A percentile compares a stretch with the other conserved stretches of the same genome.
Conservation (phyloP, 2,329 filamentous ascomycete genomes). For the Arthrinium puccinioides region DNA sequence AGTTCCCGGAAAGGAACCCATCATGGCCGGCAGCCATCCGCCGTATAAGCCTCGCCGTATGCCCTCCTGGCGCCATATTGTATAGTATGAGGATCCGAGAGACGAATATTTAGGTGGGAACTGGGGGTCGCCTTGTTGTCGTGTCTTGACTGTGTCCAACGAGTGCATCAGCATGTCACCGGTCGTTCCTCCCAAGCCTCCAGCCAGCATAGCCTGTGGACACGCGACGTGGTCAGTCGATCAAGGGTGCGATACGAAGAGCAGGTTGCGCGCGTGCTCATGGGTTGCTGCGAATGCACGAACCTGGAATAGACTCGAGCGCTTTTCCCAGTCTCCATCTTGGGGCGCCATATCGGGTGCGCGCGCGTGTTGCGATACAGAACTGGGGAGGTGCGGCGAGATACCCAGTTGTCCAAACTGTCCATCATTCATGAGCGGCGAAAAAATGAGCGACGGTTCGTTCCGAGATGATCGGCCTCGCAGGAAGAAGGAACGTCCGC, state of each 20-base stretch:
- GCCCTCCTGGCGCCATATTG: slow-evolving; percentile 89
- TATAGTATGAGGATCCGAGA: slow-evolving; percentile 83
- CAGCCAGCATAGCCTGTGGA: slow-evolving; percentile 82
- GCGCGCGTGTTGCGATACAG: slow-evolving; percentile 9
- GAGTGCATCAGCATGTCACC: slow-evolving; percentile 99
- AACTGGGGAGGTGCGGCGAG: slow-evolving; percentile 20
- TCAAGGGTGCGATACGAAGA: not conserved
- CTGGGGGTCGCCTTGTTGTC: slow-evolving; percentile 93
- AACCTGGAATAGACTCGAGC: slow-evolving; percentile 60
- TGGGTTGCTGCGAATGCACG: slow-evolving; percentile 25
- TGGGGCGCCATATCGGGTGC: slow-evolving; percentile 21
- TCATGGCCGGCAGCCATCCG: slow-evolving; percentile 83
- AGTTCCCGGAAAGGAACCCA: slow-evolving; percentile 90
- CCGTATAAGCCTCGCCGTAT: slow-evolving; percentile 80
- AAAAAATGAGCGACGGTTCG: slow-evolving; percentile 1
- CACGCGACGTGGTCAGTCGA: slow-evolving; percentile 3
- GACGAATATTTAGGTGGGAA: slow-evolving; percentile 89
- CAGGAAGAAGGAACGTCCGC: slow-evolving; percentile 19
- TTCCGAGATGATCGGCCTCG: slow-evolving; percentile 21
- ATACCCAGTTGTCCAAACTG: slow-evolving; percentile 18
- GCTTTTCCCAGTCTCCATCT: slow-evolving; percentile 41
- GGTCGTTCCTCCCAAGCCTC: slow-evolving; percentile 83
- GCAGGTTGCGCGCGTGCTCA: not conserved
- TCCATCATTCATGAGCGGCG: slow-evolving; percentile 22
- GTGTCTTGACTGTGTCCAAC: slow-evolving; percentile 94